A percentile compares a stretch with the other conserved stretches of the same genome.
Conservation (phyloP, 345 rosid genomes). For the Populus tremula region DNA sequence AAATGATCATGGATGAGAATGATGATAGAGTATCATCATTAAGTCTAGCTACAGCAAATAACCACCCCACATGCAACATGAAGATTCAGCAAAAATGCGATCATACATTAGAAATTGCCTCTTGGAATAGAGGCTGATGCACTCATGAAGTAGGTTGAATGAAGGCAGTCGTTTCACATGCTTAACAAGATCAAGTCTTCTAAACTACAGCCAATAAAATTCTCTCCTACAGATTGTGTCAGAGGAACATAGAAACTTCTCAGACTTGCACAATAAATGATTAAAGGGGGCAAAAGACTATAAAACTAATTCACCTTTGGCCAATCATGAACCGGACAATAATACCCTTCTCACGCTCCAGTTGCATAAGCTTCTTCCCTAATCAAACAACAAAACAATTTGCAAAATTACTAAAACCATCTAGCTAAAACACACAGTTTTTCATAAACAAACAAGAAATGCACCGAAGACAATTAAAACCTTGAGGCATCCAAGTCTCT, state of each 20-base stretch:
- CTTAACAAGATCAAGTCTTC: not conserved
- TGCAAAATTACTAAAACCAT: not conserved
- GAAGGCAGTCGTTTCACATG: not conserved
- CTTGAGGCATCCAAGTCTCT: conserved; percentile 99
- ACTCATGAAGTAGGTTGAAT: not conserved
- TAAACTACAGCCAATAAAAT: not conserved
- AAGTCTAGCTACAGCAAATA: not conserved
- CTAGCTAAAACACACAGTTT: not conserved
- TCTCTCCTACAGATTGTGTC: not conserved
- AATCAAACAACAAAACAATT: conserved; percentile 2
- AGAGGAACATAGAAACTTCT: not conserved
- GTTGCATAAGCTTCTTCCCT: conserved; percentile 77
- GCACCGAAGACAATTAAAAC: conserved; percentile 25
- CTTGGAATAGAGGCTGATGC: not conserved
- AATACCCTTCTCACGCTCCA: conserved; percentile 90
- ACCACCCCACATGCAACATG: not conserved
- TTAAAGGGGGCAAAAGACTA: not conserved
- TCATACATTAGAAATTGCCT: not conserved
- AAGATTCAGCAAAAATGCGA: not conserved
- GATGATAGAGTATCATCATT: not conserved
- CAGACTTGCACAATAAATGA: not conserved
- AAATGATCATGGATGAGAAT: not conserved
- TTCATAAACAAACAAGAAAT: not conserved
- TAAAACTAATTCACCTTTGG: conserved; percentile 55
- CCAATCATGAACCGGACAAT: conserved; percentile 96